phyloP scores from a whole-genome alignment of 495 filamentous ascomycete species.

The Penicillium daleae region DNA sequence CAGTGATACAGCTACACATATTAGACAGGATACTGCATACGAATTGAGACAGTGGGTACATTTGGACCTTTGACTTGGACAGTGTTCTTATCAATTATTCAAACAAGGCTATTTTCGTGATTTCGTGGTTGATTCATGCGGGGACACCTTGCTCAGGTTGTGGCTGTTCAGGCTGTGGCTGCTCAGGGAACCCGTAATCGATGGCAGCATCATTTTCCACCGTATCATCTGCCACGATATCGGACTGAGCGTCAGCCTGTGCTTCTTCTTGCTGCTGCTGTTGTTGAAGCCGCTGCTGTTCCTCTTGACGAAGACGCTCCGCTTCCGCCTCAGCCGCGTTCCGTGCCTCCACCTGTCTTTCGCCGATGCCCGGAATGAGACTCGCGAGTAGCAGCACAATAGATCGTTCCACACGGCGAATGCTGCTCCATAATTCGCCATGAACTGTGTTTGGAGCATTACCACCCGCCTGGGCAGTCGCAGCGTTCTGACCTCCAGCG shows the following conservation, averaged over 20 bases:
- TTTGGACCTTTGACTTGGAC: not conserved
- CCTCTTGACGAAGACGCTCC: conserved; percentile 48
- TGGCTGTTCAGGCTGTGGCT: conserved; percentile 6
- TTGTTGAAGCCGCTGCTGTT: conserved; percentile 24
- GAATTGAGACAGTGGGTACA: not conserved
- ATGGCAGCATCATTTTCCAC: not conserved
- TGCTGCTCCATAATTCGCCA: conserved; percentile 42
- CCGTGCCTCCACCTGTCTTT: conserved; percentile 74
- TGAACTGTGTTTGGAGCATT: not conserved
- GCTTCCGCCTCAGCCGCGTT: conserved; percentile 64
- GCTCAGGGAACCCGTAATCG: not conserved
- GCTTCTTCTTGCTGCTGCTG: conserved; percentile 9
- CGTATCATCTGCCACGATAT: not conserved
- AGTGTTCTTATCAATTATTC: not conserved
- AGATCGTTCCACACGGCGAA: conserved; percentile 71
- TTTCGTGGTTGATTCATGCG: not conserved
- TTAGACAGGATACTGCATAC: not conserved
- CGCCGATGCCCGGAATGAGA: conserved; percentile 81
- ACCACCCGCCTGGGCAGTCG: not conserved
- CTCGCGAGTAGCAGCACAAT: conserved; percentile 83
- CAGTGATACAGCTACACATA: not conserved
- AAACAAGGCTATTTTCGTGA: not conserved
- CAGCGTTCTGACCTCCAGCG: conserved; percentile 11
- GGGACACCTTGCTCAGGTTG: not conserved
- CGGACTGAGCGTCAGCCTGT: not conserved